Percentiles rank a stretch among this genome's conserved stretches.
These are phyloP conservation scores for Helichrysum umbraculigerum DNA, from an alignment of 129 eudicot genomes.

Conservation along the genomic window DNA sequence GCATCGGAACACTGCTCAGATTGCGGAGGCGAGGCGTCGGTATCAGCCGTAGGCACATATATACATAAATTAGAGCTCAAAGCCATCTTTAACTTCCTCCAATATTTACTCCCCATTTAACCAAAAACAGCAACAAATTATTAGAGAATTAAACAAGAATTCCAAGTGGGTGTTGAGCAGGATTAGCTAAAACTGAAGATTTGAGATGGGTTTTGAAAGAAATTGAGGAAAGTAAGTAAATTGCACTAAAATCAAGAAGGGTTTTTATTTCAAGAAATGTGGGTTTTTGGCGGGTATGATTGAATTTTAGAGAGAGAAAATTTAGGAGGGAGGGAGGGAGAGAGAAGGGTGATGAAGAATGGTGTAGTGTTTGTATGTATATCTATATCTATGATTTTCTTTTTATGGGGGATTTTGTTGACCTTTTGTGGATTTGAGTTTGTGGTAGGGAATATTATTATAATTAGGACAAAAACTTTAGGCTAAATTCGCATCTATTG, in stretches of 20 bases:
- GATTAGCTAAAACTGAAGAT: conserved; percentile 18
- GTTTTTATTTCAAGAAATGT: conserved; percentile 13
- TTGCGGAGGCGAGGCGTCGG: conserved; percentile 40
- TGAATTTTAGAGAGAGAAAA: conserved; percentile 20
- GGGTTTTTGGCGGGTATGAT: conserved; percentile 22
- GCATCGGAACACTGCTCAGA: conserved; percentile 55
- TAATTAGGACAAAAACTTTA: neutral
- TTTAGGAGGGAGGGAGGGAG: conserved; percentile 7
- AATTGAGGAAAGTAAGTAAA: conserved; percentile 15
- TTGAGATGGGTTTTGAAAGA: conserved; percentile 2
- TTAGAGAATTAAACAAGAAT: neutral
- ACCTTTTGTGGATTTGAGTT: conserved; percentile 11
- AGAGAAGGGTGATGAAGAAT: neutral
- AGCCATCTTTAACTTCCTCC: conserved; percentile 42
- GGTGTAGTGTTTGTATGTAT: neutral
- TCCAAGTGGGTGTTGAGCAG: conserved; percentile 17
- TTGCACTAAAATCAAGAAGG: conserved; percentile 25
- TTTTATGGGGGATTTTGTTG: conserved; percentile 28
- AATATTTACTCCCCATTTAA: conserved; percentile 37
- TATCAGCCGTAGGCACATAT: conserved; percentile 31
- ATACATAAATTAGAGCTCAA: conserved; percentile 38
- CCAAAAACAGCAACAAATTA: neutral
- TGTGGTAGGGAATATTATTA: conserved; percentile 8
- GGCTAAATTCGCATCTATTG: no score
- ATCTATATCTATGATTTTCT: conserved; percentile 9